These are phyloP conservation scores for Alternaria tenuissima DNA, from an alignment of 2,329 filamentous ascomycete species.

Conservation along the genomic window DNA sequence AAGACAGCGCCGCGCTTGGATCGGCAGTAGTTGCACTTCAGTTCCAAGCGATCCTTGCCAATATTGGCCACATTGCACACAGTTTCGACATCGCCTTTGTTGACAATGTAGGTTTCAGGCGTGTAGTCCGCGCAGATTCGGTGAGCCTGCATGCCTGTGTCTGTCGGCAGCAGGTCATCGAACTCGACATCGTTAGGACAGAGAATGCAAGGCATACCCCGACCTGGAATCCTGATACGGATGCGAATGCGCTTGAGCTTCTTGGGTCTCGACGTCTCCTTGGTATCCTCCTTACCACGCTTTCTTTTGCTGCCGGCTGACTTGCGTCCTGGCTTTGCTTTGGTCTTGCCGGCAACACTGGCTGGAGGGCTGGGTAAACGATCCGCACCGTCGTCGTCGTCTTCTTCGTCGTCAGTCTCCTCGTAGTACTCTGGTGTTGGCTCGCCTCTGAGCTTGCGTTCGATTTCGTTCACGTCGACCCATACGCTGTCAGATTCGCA, in stretches of 20 bases:
- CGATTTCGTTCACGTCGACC: slow-evolving; percentile 96
- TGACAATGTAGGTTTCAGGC: slow-evolving; percentile 87
- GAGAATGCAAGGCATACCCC: slow-evolving; percentile 85
- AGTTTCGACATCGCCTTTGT: slow-evolving; percentile 69
- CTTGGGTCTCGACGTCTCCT: slow-evolving; percentile 64
- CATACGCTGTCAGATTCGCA: slow-evolving; percentile 98
- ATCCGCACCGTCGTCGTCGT: slow-evolving; percentile 63
- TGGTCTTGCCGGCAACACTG: slow-evolving; percentile 74
- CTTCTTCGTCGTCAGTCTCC: slow-evolving; percentile 75
- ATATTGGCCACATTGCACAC: slow-evolving; percentile 83
- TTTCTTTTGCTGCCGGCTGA: slow-evolving; percentile 68
- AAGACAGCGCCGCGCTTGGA: slow-evolving; percentile 96
- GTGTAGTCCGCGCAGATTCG: slow-evolving; percentile 89
- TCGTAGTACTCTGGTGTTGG: slow-evolving; percentile 81
- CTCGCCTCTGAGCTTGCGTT: slow-evolving; percentile 91
- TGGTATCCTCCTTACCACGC: slow-evolving; percentile 54
- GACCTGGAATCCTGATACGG: slow-evolving; percentile 72
- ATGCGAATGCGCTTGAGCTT: slow-evolving; percentile 78
- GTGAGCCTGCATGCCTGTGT: slow-evolving; percentile 87
- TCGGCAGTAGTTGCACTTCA: slow-evolving; percentile 94
- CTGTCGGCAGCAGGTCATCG: slow-evolving; percentile 83
- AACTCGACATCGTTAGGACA: slow-evolving; percentile 90
- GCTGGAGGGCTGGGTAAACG: slow-evolving; percentile 81
- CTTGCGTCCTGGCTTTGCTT: slow-evolving; percentile 74
- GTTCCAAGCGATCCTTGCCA: slow-evolving; percentile 83